phyloP scores from a whole-genome alignment of 2,329 filamentous ascomycete species.

The Lasiodiplodia hormozganensis region DNA sequence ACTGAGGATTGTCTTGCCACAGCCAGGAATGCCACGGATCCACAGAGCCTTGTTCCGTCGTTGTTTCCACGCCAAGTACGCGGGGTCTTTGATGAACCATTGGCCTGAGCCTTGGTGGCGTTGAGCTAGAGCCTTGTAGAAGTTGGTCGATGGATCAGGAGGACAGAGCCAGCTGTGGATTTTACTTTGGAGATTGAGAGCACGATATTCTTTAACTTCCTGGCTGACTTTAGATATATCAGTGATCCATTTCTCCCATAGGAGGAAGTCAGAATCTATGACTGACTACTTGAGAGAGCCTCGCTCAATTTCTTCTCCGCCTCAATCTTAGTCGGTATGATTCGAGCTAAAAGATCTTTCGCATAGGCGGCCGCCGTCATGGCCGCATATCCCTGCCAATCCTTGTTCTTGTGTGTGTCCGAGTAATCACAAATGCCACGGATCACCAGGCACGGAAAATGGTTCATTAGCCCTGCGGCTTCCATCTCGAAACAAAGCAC shows the following conservation, averaged over 20 bases:
- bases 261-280: too few species aligned
- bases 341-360: constrained; percentile 29
- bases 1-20: constrained; percentile 52
- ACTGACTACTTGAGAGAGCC: too few species aligned
- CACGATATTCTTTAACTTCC: too few species aligned
- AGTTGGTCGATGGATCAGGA: constrained; percentile 42
- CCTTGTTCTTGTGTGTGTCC: constrained; percentile 39
- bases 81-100: constrained; percentile 39
- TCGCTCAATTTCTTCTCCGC: too few species aligned
- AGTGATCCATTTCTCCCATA: too few species aligned
- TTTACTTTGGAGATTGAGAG: too few species aligned
- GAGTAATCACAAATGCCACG: constrained; percentile 30
- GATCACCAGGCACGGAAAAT: constrained; percentile 28
- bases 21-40: constrained; percentile 50
- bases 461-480: constrained; percentile 31
- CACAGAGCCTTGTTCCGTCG: constrained; percentile 39
- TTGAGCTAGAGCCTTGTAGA: constrained; percentile 35
- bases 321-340: too few species aligned
- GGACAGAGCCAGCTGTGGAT: constrained; percentile 38
- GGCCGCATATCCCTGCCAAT: constrained; percentile 41
- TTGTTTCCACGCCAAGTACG: constrained; percentile 39
- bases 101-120: constrained; percentile 39
- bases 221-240: too few species aligned
- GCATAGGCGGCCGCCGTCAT: constrained; percentile 37
- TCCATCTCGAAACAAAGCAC: constrained; percentile 29